Evolutionary conservation across 1,284 basidiomycete species (phyloP).

Genomic region (Moesziomyces sp.): DNA sequence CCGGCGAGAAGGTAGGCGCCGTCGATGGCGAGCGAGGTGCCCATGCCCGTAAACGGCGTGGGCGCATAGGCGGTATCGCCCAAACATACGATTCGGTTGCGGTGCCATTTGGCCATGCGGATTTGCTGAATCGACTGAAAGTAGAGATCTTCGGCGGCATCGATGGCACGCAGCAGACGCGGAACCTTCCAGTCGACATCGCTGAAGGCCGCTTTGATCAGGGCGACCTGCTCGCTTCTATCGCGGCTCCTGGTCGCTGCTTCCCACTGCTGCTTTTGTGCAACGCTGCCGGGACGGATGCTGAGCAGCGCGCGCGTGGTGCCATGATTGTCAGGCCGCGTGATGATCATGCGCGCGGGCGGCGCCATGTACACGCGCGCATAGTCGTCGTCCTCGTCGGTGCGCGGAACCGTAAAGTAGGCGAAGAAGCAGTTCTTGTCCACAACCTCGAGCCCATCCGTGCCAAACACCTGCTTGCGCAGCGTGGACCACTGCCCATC

Average conservation of each 20-base stretch:
- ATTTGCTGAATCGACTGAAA: conserved; percentile 47
- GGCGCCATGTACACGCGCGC: conserved; percentile 30
- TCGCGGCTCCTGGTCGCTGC: conserved; percentile 11
- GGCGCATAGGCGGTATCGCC: conserved; percentile 55
- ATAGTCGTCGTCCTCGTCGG: conserved; percentile 20
- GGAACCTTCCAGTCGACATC: conserved; percentile 30
- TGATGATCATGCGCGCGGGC: conserved; percentile 5
- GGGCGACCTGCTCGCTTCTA: conserved; percentile 21
- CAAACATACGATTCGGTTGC: conserved; percentile 40
- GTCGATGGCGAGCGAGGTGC: conserved; percentile 43
- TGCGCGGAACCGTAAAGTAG: conserved; percentile 35
- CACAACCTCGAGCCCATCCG: conserved; percentile 5
- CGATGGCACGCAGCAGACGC: conserved; percentile 30
- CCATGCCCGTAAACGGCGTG: conserved; percentile 52
- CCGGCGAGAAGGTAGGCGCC: conserved; percentile 50
- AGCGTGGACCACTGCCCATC: conserved; percentile 52
- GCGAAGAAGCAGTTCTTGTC: conserved; percentile 19
- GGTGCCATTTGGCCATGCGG: conserved; percentile 38
- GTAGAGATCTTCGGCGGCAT: conserved; percentile 36
- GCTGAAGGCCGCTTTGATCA: conserved; percentile 18
- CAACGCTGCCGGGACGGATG: conserved; percentile 16
- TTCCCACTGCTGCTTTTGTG: conserved; percentile 20
- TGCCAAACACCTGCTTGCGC: conserved; percentile 36
- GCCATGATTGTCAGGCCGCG: conserved; percentile 47
- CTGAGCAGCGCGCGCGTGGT: conserved; percentile 20